A percentile compares a stretch with the other conserved stretches of the same genome.
phyloP scores from a whole-genome alignment of 148 eudicot species.

The Chenopodium quinoa region DNA sequence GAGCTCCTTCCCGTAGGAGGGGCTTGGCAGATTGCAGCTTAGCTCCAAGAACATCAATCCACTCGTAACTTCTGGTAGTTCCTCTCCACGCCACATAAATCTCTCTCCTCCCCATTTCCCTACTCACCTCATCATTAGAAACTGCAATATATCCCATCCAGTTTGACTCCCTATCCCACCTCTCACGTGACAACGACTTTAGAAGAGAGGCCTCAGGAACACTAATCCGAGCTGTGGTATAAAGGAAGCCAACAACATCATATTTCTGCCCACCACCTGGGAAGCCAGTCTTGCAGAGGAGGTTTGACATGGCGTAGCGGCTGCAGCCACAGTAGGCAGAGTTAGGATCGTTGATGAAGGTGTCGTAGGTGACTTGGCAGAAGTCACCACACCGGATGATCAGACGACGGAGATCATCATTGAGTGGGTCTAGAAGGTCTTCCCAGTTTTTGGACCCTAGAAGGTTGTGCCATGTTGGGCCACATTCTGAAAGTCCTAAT shows the following conservation, averaged over 20 bases:
- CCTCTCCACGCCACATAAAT: conserved; percentile 60
- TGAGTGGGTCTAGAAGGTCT: conserved; percentile 56
- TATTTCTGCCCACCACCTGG: conserved; percentile 26
- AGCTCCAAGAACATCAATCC: conserved; percentile 52
- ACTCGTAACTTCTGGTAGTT: conserved; percentile 52
- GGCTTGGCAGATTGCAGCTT: conserved; percentile 34
- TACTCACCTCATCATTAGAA: conserved; percentile 37
- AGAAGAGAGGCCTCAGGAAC: conserved; percentile 41
- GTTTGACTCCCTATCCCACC: conserved; percentile 65
- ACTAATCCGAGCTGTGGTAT: conserved; percentile 53
- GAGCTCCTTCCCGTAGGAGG: conserved; percentile 20
- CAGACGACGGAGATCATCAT: conserved; percentile 51
- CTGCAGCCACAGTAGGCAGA: conserved; percentile 38
- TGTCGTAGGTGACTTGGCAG: conserved; percentile 74
- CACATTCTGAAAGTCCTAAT: conserved; percentile 9
- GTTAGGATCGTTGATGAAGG: conserved; percentile 37
- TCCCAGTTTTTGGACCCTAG: conserved; percentile 64
- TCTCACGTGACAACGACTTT: conserved; percentile 47
- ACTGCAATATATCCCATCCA: conserved; percentile 63
- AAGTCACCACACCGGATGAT: conserved; percentile 77
- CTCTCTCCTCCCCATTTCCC: conserved; percentile 41
- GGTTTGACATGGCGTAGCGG: conserved; percentile 27
- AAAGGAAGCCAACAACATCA: conserved; percentile 45
- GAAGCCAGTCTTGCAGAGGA: conserved; percentile 25
- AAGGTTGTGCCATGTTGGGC: conserved; percentile 25